Evolutionary conservation across 176 grass and related monocot species (phyloP).

Genomic region (Melocanna baccifera): DNA sequence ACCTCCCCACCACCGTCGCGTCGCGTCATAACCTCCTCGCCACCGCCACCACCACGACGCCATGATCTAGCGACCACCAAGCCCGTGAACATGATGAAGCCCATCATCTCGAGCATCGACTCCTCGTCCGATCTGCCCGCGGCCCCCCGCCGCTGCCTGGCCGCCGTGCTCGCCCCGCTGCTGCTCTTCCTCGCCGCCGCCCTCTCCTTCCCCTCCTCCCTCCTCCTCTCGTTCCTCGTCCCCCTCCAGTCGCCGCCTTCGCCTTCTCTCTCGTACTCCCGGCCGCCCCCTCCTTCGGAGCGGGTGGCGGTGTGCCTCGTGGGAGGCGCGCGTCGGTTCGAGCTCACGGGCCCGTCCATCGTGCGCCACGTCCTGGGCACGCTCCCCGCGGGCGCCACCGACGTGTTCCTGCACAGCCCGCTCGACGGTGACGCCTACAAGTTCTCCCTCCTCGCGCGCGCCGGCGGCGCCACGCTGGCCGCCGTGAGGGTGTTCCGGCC

Average conservation of each 20-base stretch:
- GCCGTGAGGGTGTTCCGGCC: slow-evolving; percentile 54
- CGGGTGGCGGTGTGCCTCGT: slow-evolving; percentile 73
- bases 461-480: slow-evolving; percentile 23
- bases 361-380: slow-evolving; percentile 51
- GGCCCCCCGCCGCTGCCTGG: background rate
- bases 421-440: slow-evolving; percentile 80
- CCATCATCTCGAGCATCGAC: background rate
- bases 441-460: slow-evolving; percentile 46
- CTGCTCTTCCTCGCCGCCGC: slow-evolving; percentile 45
- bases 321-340: slow-evolving; percentile 79
- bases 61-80: background rate
- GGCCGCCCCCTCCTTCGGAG: background rate
- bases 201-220: slow-evolving; percentile 40
- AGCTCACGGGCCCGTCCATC: slow-evolving; percentile 85
- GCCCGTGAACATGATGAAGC: background rate
- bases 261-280: background rate
- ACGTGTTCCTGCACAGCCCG: slow-evolving; percentile 84
- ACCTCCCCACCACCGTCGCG: background rate
- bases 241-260: background rate
- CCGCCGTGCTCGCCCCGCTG: slow-evolving; percentile 33
- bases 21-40: background rate
- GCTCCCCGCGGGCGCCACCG: slow-evolving; percentile 5
- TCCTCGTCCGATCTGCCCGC: background rate
- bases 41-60: background rate
- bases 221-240: background rate